These are phyloP conservation scores for Geoglossum cookeanum DNA, from an alignment of 2,329 filamentous ascomycete genomes.

Conservation along the genomic window DNA sequence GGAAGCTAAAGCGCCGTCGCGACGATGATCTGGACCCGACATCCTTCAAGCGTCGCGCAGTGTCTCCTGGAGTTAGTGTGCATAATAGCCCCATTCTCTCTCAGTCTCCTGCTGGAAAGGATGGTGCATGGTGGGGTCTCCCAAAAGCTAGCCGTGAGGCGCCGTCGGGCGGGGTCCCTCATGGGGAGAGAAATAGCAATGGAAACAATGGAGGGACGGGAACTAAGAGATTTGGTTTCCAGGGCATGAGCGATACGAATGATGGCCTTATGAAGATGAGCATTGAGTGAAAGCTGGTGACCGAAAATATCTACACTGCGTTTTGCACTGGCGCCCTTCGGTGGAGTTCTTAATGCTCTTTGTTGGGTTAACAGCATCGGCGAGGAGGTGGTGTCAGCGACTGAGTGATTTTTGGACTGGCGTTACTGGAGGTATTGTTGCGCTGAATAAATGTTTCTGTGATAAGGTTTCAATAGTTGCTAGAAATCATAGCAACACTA, in stretches of 20 bases:
- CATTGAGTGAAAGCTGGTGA: conserved; percentile 46
- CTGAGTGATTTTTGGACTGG: too few species aligned
- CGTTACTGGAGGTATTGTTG: too few species aligned
- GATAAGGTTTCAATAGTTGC: too few species aligned
- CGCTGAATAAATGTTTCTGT: too few species aligned
- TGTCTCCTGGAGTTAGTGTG: conserved; percentile 77
- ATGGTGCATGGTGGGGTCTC: conserved; percentile 51
- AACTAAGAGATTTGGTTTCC: conserved; percentile 51
- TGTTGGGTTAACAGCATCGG: too few species aligned
- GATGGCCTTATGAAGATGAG: conserved; percentile 95
- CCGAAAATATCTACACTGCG: too few species aligned
- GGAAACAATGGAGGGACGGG: conserved; percentile 6
- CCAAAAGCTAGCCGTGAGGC: conserved; percentile 30
- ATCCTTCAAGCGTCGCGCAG: conserved; percentile 77
- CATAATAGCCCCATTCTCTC: conserved; percentile 72
- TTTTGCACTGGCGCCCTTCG: too few species aligned
- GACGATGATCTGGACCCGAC: conserved; percentile 82
- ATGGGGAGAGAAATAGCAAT: conserved; percentile 13
- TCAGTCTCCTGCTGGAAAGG: conserved; percentile 63
- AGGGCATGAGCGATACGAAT: conserved; percentile 91
- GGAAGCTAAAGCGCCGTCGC: conserved; percentile 66
- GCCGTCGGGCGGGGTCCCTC: conserved; percentile 11
- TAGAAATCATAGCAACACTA: too few species aligned
- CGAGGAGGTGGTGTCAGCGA: too few species aligned
- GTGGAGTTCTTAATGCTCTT: too few species aligned